phyloP scores from a whole-genome alignment of 2,329 filamentous ascomycete species.

The Daldinia sp. region DNA sequence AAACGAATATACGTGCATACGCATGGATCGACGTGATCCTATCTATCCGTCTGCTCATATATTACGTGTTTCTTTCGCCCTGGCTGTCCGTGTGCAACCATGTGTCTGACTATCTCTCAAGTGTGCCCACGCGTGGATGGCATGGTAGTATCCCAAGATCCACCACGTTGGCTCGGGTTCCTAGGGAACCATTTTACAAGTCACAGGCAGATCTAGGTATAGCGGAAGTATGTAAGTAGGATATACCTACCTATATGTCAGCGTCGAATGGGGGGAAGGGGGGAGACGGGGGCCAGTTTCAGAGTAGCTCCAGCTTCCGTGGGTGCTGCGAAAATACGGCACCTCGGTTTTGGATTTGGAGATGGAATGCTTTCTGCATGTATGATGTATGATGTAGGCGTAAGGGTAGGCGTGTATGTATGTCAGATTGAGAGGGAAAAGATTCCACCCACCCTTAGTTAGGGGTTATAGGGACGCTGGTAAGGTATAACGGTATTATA shows the following conservation, averaged over 20 bases:
- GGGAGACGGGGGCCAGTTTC: neutral
- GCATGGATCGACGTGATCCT: neutral
- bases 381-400: neutral
- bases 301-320: neutral
- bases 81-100: too few species aligned
- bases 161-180: constrained; percentile 13
- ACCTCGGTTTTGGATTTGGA: neutral
- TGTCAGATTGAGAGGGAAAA: neutral
- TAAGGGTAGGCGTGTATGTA: neutral
- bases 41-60: neutral
- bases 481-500: neutral
- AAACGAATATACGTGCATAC: too few species aligned
- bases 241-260: neutral
- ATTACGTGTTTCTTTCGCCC: too few species aligned
- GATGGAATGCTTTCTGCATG: neutral
- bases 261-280: neutral
- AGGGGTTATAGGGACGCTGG: neutral
- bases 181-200: neutral
- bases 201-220: too few species aligned
- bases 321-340: neutral
- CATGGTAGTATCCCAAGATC: constrained; percentile 22
- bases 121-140: neutral
- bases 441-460: neutral
- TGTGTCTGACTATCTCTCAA: too few species aligned
- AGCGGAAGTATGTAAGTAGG: too few species aligned